These are phyloP conservation scores for Zygotorulaspora chibaensis DNA, from an alignment of 805 yeast species.

Conservation along the genomic window DNA sequence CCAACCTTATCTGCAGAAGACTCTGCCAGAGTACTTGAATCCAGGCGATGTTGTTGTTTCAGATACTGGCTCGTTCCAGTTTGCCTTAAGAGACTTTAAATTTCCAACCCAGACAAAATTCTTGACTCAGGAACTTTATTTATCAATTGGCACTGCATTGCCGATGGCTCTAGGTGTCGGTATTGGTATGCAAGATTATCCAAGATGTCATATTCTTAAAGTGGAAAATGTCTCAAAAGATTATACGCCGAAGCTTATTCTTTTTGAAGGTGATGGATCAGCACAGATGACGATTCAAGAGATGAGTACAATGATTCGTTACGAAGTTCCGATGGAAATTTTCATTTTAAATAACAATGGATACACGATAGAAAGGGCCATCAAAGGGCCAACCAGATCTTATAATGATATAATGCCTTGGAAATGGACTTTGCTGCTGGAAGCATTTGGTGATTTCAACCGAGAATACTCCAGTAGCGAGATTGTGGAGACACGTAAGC, in stretches of 20 bases:
- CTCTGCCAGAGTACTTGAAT: slow-evolving; percentile 42
- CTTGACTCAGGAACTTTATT: slow-evolving; percentile 68
- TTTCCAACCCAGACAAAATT: slow-evolving; percentile 52
- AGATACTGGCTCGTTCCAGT: slow-evolving; percentile 82
- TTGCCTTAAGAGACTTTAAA: slow-evolving; percentile 63
- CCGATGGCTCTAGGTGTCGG: slow-evolving; percentile 85
- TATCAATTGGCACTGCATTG: slow-evolving; percentile 84
- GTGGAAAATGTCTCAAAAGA: slow-evolving; percentile 14
- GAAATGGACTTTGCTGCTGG: slow-evolving; percentile 71
- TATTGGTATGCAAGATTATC: slow-evolving; percentile 59
- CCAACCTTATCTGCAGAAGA: slow-evolving; percentile 43
- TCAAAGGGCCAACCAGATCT: slow-evolving; percentile 68
- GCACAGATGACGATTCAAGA: slow-evolving; percentile 95
- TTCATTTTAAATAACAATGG: slow-evolving; percentile 81
- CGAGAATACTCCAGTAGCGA: slow-evolving; percentile 32
- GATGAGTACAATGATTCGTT: slow-evolving; percentile 57
- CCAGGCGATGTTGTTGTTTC: slow-evolving; percentile 69
- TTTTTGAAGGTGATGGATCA: slow-evolving; percentile 89
- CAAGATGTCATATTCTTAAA: slow-evolving; percentile 32
- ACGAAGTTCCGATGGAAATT: slow-evolving; percentile 59
- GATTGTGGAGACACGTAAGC: slow-evolving; percentile 38
- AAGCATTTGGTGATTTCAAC: slow-evolving; percentile 56
- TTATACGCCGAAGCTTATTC: slow-evolving; percentile 51
- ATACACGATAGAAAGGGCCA: slow-evolving; percentile 83
- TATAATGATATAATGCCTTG: slow-evolving; percentile 83